A percentile compares a stretch with the other conserved stretches of the same genome.
Evolutionary conservation across 2,329 filamentous ascomycete species (phyloP).

Genomic region (Pseudogymnoascus sp.): DNA sequence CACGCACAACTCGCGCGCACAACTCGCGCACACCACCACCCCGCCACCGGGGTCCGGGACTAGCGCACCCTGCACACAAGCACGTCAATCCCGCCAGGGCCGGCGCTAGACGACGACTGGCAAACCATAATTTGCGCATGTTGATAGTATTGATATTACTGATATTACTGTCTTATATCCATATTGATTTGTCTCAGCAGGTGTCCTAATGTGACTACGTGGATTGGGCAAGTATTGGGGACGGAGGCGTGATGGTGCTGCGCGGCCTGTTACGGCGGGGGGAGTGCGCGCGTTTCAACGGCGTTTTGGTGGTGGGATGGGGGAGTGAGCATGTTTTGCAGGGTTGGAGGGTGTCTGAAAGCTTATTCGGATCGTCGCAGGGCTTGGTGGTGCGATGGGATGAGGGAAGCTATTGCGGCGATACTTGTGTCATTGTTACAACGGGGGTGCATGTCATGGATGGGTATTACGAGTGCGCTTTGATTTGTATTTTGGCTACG

Average conservation of each 20-base stretch:
- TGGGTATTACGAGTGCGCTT: not conserved
- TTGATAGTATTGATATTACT: not conserved
- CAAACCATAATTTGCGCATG: not conserved
- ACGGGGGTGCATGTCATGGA: not conserved
- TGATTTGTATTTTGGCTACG: not conserved
- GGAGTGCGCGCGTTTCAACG: not conserved
- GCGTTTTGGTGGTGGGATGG: not conserved
- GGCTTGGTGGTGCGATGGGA: not conserved
- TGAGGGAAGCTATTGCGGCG: not conserved
- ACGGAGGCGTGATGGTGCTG: not conserved
- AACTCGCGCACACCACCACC: not conserved
- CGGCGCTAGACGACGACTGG: not conserved
- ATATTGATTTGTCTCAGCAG: not conserved
- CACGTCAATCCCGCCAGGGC: not conserved
- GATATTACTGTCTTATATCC: too few species aligned
- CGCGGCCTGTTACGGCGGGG: not conserved
- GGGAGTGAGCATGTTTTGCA: not conserved
- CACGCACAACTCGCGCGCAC: not conserved
- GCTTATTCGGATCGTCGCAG: not conserved
- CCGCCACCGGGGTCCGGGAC: not conserved
- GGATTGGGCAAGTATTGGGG: not conserved
- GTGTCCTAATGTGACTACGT: not conserved
- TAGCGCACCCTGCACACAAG: not conserved
- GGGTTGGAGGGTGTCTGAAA: not conserved
- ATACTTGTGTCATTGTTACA: not conserved